phyloP scores from a whole-genome alignment of 306 rosid species.

The Cicer cuneatum region DNA sequence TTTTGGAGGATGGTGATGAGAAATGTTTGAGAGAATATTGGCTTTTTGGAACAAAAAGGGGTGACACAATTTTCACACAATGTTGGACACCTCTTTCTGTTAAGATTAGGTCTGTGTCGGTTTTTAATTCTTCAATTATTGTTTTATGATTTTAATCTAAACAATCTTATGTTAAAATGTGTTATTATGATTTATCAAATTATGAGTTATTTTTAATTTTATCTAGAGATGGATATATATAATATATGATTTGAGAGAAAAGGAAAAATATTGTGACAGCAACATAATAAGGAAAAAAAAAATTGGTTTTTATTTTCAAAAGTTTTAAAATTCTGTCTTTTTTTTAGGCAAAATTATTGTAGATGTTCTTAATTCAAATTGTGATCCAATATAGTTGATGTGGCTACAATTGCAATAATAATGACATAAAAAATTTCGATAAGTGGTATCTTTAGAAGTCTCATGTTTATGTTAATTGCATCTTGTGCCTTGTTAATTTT shows the following conservation, averaged over 20 bases:
- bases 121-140: background rate
- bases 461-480: constrained; percentile 33
- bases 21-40: constrained; percentile 57
- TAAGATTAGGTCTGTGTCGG: constrained; percentile 63
- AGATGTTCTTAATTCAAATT: no score
- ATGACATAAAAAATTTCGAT: no score
- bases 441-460: constrained; percentile 11
- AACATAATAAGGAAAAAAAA: no score
- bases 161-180: background rate
- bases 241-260: background rate
- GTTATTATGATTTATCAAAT: background rate
- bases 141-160: background rate
- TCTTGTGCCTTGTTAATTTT: constrained; percentile 10
- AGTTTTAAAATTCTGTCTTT: no score
- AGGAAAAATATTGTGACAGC: background rate
- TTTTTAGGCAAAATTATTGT: no score
- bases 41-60: constrained; percentile 61
- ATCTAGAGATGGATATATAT: background rate
- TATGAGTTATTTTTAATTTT: background rate
- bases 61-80: constrained; percentile 80
- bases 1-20: constrained; percentile 57
- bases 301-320: no score
- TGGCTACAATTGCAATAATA: no score
- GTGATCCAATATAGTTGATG: no score
- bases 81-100: constrained; percentile 70